phyloP scores from a whole-genome alignment of 257 asterid genomes.

The Solanum infundibuliforme region DNA sequence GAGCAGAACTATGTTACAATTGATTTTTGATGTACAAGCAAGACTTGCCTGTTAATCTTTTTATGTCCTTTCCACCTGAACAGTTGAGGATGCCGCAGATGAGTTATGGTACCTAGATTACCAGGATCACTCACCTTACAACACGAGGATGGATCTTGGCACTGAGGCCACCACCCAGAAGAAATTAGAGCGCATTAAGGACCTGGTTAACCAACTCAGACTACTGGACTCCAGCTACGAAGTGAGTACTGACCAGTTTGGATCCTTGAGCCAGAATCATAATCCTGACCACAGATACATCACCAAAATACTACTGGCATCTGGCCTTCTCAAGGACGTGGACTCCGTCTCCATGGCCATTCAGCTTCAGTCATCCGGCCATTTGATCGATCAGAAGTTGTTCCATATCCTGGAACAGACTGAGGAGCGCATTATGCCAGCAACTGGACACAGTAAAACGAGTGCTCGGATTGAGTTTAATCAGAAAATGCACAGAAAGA shows the following conservation, averaged over 20 bases:
- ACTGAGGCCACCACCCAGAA: constrained; percentile 16
- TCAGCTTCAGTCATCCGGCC: constrained; percentile 44
- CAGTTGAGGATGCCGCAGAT: constrained; percentile 38
- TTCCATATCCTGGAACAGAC: constrained; percentile 70
- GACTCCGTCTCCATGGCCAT: constrained; percentile 25
- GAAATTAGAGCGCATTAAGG: constrained; percentile 33
- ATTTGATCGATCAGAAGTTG: constrained; percentile 51
- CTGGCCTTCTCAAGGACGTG: constrained; percentile 54
- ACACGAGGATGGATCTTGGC: constrained; percentile 12
- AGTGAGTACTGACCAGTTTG: constrained; percentile 19
- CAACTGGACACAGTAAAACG: constrained; percentile 12
- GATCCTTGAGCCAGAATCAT: constrained; percentile 15
- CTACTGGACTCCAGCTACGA: constrained; percentile 21
- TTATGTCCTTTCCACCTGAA: constrained; percentile 8
- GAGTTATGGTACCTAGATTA: constrained; percentile 47
- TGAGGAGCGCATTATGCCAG: constrained; percentile 21
- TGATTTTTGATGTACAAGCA: constrained; percentile 2
- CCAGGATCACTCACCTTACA: constrained; percentile 23
- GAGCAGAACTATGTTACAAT: neutral
- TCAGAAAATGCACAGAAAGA: constrained; percentile 52
- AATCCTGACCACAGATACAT: constrained; percentile 51
- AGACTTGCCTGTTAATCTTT: constrained; percentile 10
- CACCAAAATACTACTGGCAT: constrained; percentile 42
- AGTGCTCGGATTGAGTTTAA: constrained; percentile 10
- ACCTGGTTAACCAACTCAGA: constrained; percentile 33